phyloP scores from a whole-genome alignment of 768 basidiomycete species.

The Leccinum pellstonianum region DNA sequence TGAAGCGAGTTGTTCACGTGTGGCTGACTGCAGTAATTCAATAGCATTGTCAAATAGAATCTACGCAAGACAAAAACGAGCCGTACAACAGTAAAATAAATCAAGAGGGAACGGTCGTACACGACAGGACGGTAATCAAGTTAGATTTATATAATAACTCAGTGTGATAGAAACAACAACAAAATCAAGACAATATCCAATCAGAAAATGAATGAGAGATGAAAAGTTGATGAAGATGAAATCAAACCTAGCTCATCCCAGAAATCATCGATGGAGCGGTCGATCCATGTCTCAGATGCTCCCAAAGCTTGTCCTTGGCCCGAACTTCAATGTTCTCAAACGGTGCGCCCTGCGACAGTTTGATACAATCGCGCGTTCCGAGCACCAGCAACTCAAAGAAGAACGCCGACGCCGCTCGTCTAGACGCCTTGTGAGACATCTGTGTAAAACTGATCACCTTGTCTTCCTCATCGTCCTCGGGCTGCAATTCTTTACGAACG shows the following conservation, averaged over 20 bases:
- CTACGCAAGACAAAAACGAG: background rate
- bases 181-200: conserved; percentile 19
- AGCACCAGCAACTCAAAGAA: conserved; percentile 98
- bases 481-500: conserved; percentile 69
- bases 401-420: conserved; percentile 91
- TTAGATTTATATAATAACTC: background rate
- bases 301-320: conserved; percentile 85
- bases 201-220: conserved; percentile 2
- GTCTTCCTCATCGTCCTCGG: conserved; percentile 48
- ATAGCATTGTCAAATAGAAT: background rate
- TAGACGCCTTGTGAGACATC: conserved; percentile 82
- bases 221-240: background rate
- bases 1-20: background rate
- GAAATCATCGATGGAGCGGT: conserved; percentile 46
- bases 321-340: conserved; percentile 86
- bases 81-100: background rate
- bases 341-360: conserved; percentile 67
- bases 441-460: conserved; percentile 75
- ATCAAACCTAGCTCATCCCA: conserved; percentile 33
- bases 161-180: background rate
- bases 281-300: conserved; percentile 52
- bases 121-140: background rate
- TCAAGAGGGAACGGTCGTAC: background rate
- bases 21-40: background rate
- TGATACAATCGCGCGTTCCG: conserved; percentile 88